Evolutionary conservation across 2,329 filamentous ascomycete species (phyloP).

Genomic region (Alternaria metachromatica): DNA sequence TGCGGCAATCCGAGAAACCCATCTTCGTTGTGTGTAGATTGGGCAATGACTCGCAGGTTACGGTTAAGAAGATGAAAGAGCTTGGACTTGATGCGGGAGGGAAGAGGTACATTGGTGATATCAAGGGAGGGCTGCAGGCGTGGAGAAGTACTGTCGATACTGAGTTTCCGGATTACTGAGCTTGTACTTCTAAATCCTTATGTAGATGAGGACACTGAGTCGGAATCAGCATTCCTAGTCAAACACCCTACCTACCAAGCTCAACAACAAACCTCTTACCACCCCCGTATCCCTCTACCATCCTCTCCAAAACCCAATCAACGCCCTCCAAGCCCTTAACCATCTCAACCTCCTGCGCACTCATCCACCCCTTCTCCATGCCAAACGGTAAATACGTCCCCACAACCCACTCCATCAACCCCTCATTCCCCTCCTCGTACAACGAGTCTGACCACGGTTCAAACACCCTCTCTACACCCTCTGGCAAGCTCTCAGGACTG

Average conservation of each 20-base stretch:
- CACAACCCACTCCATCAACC: not conserved
- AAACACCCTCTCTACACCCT: not conserved
- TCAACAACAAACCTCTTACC: not conserved
- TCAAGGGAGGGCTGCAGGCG: conserved; percentile 72
- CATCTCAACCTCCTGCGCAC: not conserved
- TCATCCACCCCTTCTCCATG: not conserved
- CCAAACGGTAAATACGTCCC: not conserved
- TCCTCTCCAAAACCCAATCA: not conserved
- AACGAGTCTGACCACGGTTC: not conserved
- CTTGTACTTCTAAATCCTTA: rapidly evolving
- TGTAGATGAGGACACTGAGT: not conserved
- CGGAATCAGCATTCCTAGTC: too few species aligned
- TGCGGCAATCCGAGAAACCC: conserved; percentile 51
- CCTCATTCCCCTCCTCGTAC: not conserved
- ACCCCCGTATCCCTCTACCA: not conserved
- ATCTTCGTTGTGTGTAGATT: conserved; percentile 77
- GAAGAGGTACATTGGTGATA: conserved; percentile 70
- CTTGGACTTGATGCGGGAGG: conserved; percentile 61
- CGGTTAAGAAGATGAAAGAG: conserved; percentile 69
- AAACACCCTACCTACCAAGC: not conserved
- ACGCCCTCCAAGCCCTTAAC: not conserved
- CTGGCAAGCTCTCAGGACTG: not conserved
- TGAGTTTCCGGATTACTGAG: conserved; percentile 63
- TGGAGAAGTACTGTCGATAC: conserved; percentile 74
- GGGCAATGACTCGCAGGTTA: conserved; percentile 80